Conservation (phyloP, 106 monocot species). For the Platanthera zijinensis region DNA sequence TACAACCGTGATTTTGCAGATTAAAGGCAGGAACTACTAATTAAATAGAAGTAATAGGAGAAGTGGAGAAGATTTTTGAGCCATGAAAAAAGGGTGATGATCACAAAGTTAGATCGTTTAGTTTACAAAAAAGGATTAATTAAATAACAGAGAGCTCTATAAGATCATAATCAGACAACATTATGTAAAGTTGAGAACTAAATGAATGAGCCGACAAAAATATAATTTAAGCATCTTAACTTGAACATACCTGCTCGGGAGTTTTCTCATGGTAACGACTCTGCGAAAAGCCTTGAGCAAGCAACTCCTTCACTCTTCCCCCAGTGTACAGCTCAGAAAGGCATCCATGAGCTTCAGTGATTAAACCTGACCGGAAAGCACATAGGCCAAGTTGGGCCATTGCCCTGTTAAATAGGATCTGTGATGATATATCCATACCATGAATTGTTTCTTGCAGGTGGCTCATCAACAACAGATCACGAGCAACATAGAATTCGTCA, state of each 20-base stretch:
- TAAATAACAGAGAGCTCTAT: background rate
- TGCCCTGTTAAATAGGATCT: slow-evolving; percentile 88
- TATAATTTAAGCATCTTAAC: background rate
- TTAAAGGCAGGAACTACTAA: background rate
- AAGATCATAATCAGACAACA: background rate
- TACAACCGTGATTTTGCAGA: background rate
- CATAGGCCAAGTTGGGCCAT: slow-evolving; percentile 98
- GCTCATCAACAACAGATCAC: slow-evolving; percentile 92
- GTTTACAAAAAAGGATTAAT: background rate
- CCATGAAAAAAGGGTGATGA: background rate
- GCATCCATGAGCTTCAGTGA: slow-evolving; percentile 82
- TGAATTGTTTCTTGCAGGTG: slow-evolving; percentile 94
- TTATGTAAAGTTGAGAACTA: background rate
- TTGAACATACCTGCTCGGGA: slow-evolving; percentile 73
- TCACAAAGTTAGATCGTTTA: background rate
- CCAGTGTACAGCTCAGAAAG: slow-evolving; percentile 78
- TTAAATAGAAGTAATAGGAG: background rate
- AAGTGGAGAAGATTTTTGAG: background rate
- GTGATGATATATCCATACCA: slow-evolving; percentile 86
- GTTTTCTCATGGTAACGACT: slow-evolving; percentile 96
- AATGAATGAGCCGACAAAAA: background rate
- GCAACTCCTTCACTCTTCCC: slow-evolving; percentile 86
- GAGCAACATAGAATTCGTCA: slow-evolving; percentile 71
- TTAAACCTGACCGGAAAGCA: slow-evolving; percentile 82
- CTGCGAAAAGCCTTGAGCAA: slow-evolving; percentile 86